phyloP scores from a whole-genome alignment of 108 stramenopile species.

The Skeletonema potamos region DNA sequence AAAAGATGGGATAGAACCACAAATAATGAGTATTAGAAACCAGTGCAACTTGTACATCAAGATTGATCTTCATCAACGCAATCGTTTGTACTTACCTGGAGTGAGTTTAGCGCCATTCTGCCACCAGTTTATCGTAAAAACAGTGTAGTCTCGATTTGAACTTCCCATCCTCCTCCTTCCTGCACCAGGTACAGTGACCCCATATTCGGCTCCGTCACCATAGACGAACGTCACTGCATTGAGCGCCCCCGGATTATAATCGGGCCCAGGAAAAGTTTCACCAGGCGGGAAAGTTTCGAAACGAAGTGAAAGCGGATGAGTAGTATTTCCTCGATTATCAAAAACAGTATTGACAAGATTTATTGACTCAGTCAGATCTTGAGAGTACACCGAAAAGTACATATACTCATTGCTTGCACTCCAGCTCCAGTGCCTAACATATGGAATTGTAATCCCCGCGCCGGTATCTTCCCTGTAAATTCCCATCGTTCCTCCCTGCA shows the following conservation, averaged over 20 bases:
- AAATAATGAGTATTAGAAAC: neutral
- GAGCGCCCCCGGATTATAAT: constrained; percentile 11
- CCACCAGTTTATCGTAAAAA: constrained; percentile 17
- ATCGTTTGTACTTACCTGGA: neutral
- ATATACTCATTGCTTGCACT: neutral
- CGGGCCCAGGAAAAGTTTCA: neutral
- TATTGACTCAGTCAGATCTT: neutral
- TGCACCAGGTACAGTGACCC: neutral
- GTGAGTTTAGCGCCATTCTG: neutral
- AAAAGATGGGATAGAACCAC: neutral
- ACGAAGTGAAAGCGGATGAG: neutral
- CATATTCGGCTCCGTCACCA: constrained; percentile 11
- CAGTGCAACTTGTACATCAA: neutral
- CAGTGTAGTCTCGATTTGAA: constrained; percentile 15
- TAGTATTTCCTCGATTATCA: neutral
- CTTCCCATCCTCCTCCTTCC: constrained; percentile 17
- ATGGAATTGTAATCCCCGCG: neutral
- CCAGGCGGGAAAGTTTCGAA: neutral
- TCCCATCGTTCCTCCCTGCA: neutral
- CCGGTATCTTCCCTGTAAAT: constrained; percentile 1
- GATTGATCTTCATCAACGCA: neutral
- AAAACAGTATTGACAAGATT: constrained; percentile 4
- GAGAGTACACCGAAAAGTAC: constrained; percentile 18
- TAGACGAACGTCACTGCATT: constrained; percentile 19
- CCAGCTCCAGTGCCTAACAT: constrained; percentile 3